These are phyloP conservation scores for Bruguiera gymnorhiza DNA, from an alignment of 345 rosid species.

Conservation along the genomic window DNA sequence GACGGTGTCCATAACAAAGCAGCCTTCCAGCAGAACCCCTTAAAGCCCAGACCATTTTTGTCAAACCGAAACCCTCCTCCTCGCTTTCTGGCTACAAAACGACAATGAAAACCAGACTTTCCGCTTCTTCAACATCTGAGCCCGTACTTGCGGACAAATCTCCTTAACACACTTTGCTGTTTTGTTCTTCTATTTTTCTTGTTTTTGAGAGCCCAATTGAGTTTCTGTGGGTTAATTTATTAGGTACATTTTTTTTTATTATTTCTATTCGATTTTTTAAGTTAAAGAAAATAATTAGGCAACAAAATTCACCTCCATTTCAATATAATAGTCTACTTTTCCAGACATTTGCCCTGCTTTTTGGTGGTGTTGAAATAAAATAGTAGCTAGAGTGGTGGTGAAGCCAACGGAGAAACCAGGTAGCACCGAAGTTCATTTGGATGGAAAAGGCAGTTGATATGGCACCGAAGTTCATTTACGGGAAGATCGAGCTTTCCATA, in stretches of 20 bases:
- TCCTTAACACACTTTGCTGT: background rate
- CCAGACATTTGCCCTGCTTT: background rate
- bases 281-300: background rate
- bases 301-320: no score
- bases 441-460: conserved; percentile 81
- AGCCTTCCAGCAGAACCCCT: background rate
- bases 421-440: conserved; percentile 83
- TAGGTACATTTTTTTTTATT: background rate
- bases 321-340: background rate
- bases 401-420: conserved; percentile 68
- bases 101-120: conserved; percentile 19
- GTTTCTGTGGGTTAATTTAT: background rate
- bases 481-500: background rate
- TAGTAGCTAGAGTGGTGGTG: conserved; percentile 72
- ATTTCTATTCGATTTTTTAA: background rate
- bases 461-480: conserved; percentile 27
- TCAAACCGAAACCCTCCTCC: conserved; percentile 13
- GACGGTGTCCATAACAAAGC: no score
- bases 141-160: conserved; percentile 24
- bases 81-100: background rate
- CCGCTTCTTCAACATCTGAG: conserved; percentile 27
- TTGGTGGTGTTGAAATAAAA: background rate
- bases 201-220: background rate
- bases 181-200: background rate
- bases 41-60: conserved; percentile 15